Conservation (phyloP, 176 grass and related monocot species). For the Saccharum spontaneum region DNA sequence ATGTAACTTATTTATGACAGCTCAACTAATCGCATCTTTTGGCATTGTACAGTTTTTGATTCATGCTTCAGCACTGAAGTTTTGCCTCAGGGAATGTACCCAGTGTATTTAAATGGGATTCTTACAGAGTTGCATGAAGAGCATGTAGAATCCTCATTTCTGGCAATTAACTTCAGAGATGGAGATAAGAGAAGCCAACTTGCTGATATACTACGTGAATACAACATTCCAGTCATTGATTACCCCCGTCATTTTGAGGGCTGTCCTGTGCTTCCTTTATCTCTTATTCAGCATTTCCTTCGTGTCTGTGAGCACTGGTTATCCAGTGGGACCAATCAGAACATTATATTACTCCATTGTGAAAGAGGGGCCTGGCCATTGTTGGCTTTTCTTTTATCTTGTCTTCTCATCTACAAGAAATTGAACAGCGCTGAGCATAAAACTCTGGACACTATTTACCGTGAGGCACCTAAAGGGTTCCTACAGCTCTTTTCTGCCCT, state of each 20-base stretch:
- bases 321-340: constrained; percentile 67
- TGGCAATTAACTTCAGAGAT: constrained; percentile 95
- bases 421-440: constrained; percentile 75
- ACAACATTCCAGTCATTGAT: constrained; percentile 84
- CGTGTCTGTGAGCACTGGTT: constrained; percentile 78
- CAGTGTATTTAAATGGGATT: constrained; percentile 85
- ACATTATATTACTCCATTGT: constrained; percentile 88
- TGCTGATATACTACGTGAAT: constrained; percentile 70
- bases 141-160: constrained; percentile 71
- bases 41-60: constrained; percentile 83
- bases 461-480: constrained; percentile 93
- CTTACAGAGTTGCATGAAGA: constrained; percentile 90
- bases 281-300: constrained; percentile 90
- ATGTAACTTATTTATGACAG: neutral
- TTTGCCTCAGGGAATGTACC: constrained; percentile 75
- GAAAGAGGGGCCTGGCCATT: constrained; percentile 96
- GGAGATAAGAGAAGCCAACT: constrained; percentile 87
- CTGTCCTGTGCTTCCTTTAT: constrained; percentile 89
- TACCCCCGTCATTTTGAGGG: constrained; percentile 96
- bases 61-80: constrained; percentile 99
- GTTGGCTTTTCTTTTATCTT: constrained; percentile 90
- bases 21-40: constrained; percentile 38
- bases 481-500: constrained; percentile 90
- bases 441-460: constrained; percentile 86
- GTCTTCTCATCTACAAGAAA: constrained; percentile 86